These are phyloP conservation scores for Oryza officinalis DNA, from an alignment of 176 grass and related monocot genomes.

Conservation along the genomic window DNA sequence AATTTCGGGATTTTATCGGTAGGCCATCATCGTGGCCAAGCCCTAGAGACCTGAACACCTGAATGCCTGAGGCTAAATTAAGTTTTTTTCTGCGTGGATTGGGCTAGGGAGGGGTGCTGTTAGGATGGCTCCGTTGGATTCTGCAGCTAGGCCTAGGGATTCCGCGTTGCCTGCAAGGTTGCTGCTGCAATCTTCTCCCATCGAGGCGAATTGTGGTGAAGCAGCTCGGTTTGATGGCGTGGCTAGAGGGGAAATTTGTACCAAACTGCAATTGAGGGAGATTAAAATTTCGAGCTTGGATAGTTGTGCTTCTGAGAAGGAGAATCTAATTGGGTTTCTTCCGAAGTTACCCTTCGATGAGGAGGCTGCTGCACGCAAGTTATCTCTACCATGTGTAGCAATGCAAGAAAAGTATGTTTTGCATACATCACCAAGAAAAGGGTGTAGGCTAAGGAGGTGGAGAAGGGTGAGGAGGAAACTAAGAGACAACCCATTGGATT, in stretches of 20 bases:
- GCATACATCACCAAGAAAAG: constrained; percentile 26
- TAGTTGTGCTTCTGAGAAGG: neutral
- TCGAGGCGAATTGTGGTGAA: neutral
- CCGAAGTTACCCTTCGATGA: constrained; percentile 16
- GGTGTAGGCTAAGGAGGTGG: constrained; percentile 45
- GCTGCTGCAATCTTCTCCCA: neutral
- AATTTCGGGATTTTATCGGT: constrained; percentile 13
- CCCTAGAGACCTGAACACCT: neutral
- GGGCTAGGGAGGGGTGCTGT: constrained; percentile 8
- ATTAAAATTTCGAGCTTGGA: neutral
- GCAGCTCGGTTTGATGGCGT: neutral
- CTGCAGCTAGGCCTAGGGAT: neutral
- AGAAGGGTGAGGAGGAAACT: constrained; percentile 51
- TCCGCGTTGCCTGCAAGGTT: neutral
- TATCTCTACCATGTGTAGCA: neutral
- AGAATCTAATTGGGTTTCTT: neutral
- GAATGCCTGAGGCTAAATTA: neutral
- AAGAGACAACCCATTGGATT: constrained; percentile 47
- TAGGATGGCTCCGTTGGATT: neutral
- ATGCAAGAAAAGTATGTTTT: constrained; percentile 28
- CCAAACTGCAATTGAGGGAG: neutral
- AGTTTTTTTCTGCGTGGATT: neutral
- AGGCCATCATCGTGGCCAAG: neutral
- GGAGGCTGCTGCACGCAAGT: neutral
- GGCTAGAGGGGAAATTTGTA: neutral